These are phyloP conservation scores for Cladobotryum protrusum DNA, from an alignment of 2,329 filamentous ascomycete genomes.

Conservation along the genomic window DNA sequence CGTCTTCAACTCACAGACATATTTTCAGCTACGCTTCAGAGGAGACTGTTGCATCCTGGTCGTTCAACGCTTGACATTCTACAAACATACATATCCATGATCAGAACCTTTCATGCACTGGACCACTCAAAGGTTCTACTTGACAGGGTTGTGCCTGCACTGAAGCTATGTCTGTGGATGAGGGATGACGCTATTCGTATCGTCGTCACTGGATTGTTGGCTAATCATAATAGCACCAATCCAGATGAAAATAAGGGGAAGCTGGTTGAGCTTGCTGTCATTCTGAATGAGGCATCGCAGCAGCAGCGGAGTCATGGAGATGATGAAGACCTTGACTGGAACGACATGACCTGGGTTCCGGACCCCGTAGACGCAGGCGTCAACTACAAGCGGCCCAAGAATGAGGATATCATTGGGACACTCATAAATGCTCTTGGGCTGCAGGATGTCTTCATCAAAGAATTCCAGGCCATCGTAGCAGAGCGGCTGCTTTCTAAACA, in stretches of 20 bases:
- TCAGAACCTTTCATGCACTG: constrained; percentile 67
- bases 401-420: constrained; percentile 85
- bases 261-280: constrained; percentile 59
- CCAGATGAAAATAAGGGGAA: constrained; percentile 40
- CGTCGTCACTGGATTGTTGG: constrained; percentile 67
- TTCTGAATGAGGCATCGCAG: constrained; percentile 57
- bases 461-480: constrained; percentile 84
- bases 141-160: constrained; percentile 64
- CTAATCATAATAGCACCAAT: constrained; percentile 51
- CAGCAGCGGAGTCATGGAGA: constrained; percentile 47
- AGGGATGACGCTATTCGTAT: constrained; percentile 73
- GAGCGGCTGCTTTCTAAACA: constrained; percentile 68
- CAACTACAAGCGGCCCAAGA: constrained; percentile 84
- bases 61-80: constrained; percentile 70
- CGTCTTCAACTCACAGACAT: constrained; percentile 63
- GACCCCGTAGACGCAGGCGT: constrained; percentile 89
- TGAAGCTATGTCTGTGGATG: constrained; percentile 70
- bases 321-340: constrained; percentile 74
- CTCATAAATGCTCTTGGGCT: constrained; percentile 83
- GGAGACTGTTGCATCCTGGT: constrained; percentile 66
- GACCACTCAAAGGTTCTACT: constrained; percentile 74
- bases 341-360: constrained; percentile 89
- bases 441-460: constrained; percentile 88
- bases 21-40: constrained; percentile 61
- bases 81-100: constrained; percentile 72